Conservation (phyloP, 192 early-diverging fungal species). For the Pilaira anomala region DNA sequence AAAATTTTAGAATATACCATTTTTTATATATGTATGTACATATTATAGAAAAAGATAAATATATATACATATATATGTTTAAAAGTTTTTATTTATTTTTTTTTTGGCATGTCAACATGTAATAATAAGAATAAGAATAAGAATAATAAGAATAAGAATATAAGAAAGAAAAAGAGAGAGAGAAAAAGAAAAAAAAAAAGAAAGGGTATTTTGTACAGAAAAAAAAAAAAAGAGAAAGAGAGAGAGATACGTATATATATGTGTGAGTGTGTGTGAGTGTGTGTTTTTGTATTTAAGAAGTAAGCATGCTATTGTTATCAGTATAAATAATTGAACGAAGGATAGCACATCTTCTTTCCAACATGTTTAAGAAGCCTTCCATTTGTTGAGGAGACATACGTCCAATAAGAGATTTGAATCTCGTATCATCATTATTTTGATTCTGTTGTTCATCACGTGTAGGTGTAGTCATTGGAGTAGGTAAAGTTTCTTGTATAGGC, state of each 20-base stretch:
- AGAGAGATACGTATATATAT: neutral
- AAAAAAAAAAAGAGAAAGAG: neutral
- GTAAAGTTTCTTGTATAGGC: neutral
- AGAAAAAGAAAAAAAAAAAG: neutral
- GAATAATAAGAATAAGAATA: too few relatives aligned
- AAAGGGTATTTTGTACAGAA: neutral
- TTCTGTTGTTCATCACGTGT: neutral
- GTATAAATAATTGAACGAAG: constrained; percentile 26
- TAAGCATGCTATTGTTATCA: neutral
- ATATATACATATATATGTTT: too few relatives aligned
- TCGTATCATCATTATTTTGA: constrained; percentile 24
- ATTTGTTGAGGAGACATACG: constrained; percentile 51
- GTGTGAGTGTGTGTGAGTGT: neutral
- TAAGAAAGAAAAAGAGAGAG: neutral
- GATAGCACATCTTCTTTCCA: constrained; percentile 53
- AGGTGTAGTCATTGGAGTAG: neutral
- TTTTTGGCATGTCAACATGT: too few relatives aligned
- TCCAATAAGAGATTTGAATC: constrained; percentile 27
- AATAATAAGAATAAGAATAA: too few relatives aligned
- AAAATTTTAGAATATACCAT: too few relatives aligned
- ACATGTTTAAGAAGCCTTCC: constrained; percentile 49
- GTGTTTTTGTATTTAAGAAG: too few relatives aligned
- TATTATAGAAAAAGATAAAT: too few relatives aligned
- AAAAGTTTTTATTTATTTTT: too few relatives aligned
- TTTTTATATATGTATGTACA: too few relatives aligned